Base-by-base conservation (phyloP, 1,284 basidiomycete species). In the Trametes sp. region DNA sequence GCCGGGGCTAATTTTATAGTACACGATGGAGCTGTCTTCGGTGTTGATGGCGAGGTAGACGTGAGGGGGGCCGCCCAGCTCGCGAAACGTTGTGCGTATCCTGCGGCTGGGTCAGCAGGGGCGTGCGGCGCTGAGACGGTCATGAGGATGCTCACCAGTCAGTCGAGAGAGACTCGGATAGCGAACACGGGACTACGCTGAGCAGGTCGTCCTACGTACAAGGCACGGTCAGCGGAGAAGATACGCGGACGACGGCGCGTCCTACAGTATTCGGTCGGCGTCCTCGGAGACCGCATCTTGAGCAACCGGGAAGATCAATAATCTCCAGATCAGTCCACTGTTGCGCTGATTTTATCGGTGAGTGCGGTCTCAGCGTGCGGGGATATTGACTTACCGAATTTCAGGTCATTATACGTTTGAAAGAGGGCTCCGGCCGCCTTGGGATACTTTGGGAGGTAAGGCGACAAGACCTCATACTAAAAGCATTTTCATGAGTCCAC, bases 21-120 rank as follows among this genome's bases (percentile, higher is more conserved):
- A 93, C 49, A 93, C 91, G 52, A 90, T 87, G 2, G 92, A 93
- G 5, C 90, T 87, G 69, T 93, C 92, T 57, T 90, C 86, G 0
- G 87, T 83, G 35, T 86, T 87, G 61, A 93, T 88, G 2, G 87
- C 91, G 36, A 93, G 75, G 71, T 86, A 89, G 41, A 93, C 74
- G 59, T 85, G 82, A n/a, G 77, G 68, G 2, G 83, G 81, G 48
- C 80, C 73, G 36, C 74, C 76, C 23, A 89, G 72, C 14, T 78
- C 78, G 56, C 75, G 70, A 70, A 91, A 91, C 1, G 87, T 86
- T 24, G 78, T 75, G 57, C 79, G 78, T 14, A 90, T 75, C 87
- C 87, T 91, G 60, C 11, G 36, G 29, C 4, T 10, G 8, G 4
- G 14, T 19, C 1, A 29, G 45, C 50, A 6, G 36, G 51, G 33